Evolutionary conservation across 2,329 filamentous ascomycete species (phyloP).

Genomic region (Camillea tinctor): DNA sequence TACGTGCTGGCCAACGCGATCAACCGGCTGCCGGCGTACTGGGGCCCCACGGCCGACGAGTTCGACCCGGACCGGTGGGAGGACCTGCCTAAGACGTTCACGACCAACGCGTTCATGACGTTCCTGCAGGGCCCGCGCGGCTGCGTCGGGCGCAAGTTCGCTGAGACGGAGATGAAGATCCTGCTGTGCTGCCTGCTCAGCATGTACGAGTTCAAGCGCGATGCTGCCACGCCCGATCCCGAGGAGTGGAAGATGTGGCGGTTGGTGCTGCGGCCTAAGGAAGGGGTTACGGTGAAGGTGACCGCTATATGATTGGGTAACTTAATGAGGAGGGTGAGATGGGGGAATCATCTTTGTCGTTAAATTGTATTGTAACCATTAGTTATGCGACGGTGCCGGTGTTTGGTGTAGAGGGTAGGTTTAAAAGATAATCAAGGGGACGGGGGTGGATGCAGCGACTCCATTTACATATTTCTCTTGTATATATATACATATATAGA

Average conservation of each 20-base stretch:
- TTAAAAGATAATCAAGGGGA: too few relatives aligned
- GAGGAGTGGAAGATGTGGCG: slow-evolving; percentile 50
- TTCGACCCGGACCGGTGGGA: slow-evolving; percentile 45
- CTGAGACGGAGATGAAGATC: slow-evolving; percentile 35
- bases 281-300: slow-evolving; percentile 40
- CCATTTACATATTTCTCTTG: too few relatives aligned
- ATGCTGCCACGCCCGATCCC: slow-evolving; percentile 37
- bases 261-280: slow-evolving; percentile 43
- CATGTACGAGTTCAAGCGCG: slow-evolving; percentile 35
- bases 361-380: neutral
- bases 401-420: too few relatives aligned
- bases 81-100: slow-evolving; percentile 35
- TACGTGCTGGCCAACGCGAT: slow-evolving; percentile 43
- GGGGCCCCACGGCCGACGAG: slow-evolving; percentile 39
- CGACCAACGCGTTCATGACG: slow-evolving; percentile 35
- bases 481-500: too few relatives aligned
- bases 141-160: slow-evolving; percentile 33
- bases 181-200: slow-evolving; percentile 33
- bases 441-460: too few relatives aligned
- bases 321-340: neutral
- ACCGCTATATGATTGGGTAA: slow-evolving; percentile 21
- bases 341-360: neutral
- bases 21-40: slow-evolving; percentile 39
- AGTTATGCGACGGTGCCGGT: too few relatives aligned
- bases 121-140: slow-evolving; percentile 32